Evolutionary conservation across 352 stramenopile species (phyloP).

Genomic region (Phytophthora meadii): DNA sequence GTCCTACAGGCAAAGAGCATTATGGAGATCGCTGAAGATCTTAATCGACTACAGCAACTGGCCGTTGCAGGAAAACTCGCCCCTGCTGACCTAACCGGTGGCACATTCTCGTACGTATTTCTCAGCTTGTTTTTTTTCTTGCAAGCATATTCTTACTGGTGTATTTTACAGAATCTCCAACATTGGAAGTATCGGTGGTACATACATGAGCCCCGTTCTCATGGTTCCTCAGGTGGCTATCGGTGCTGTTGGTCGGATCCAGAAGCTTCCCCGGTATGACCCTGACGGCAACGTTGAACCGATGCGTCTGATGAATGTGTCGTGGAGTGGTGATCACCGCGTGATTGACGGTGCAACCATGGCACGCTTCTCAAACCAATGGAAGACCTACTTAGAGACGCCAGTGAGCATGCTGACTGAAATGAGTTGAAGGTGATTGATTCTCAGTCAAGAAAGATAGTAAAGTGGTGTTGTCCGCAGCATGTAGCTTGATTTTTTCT

Average conservation of each 20-base stretch:
- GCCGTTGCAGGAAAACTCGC: conserved; percentile 80
- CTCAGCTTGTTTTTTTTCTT: background rate
- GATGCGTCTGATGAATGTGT: conserved; percentile 95
- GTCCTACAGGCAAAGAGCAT: conserved; percentile 72
- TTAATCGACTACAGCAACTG: conserved; percentile 91
- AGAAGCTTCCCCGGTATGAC: conserved; percentile 95
- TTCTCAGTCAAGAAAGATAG: background rate
- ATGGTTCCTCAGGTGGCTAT: conserved; percentile 97
- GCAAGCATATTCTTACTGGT: conserved; percentile 1
- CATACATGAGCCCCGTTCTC: conserved; percentile 97
- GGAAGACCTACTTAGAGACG: conserved; percentile 97
- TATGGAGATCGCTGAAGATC: conserved; percentile 81
- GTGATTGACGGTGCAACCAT: conserved; percentile 98
- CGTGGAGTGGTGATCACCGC: conserved; percentile 98
- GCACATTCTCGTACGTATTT: conserved; percentile 90
- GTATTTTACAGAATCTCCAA: conserved; percentile 75
- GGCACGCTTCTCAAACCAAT: conserved; percentile 97
- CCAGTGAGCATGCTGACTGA: conserved; percentile 93
- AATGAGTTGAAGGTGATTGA: conserved; percentile 63
- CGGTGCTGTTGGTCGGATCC: conserved; percentile 96
- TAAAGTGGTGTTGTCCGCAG: background rate
- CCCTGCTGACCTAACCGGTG: conserved; percentile 88
- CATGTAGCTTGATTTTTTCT: background rate
- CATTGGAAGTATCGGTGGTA: conserved; percentile 97
- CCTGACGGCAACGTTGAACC: conserved; percentile 85